phyloP scores from a whole-genome alignment of 2,329 filamentous ascomycete genomes.

The Davidsoniella neocaledoniae region DNA sequence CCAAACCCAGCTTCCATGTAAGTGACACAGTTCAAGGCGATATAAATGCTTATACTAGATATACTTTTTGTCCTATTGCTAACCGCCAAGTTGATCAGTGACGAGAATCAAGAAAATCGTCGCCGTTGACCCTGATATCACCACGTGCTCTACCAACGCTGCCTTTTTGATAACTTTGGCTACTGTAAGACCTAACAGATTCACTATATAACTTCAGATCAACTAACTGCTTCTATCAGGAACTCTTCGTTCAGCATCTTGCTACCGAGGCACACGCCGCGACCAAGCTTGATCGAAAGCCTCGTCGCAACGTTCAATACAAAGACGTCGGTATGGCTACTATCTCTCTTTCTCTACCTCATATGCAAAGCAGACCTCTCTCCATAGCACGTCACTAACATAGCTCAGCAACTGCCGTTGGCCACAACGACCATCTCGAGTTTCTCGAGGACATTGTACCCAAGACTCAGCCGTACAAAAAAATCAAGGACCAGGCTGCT shows the following conservation, averaged over 20 bases:
- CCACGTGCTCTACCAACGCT: conserved; percentile 78
- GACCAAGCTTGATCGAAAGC: conserved; percentile 80
- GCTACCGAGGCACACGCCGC: conserved; percentile 73
- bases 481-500: conserved; percentile 49
- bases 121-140: conserved; percentile 68
- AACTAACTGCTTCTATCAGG: conserved; percentile 30
- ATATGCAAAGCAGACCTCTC: neutral
- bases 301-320: conserved; percentile 87
- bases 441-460: conserved; percentile 87
- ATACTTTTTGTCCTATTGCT: neutral
- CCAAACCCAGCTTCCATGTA: conserved; percentile 70
- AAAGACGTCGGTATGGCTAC: conserved; percentile 59
- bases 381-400: neutral
- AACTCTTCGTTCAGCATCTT: conserved; percentile 91
- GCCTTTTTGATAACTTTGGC: conserved; percentile 87
- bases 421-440: conserved; percentile 82
- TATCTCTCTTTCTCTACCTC: neutral
- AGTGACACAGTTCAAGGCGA: conserved; percentile 18
- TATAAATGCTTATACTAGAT: neutral
- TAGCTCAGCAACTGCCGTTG: conserved; percentile 57
- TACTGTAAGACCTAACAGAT: conserved; percentile 37
- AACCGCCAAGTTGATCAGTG: conserved; percentile 34
- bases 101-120: conserved; percentile 95
- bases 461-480: conserved; percentile 64
- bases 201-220: neutral